Evolutionary conservation across 352 stramenopile species (phyloP).

Genomic region (Globisporangium sylvaticum): DNA sequence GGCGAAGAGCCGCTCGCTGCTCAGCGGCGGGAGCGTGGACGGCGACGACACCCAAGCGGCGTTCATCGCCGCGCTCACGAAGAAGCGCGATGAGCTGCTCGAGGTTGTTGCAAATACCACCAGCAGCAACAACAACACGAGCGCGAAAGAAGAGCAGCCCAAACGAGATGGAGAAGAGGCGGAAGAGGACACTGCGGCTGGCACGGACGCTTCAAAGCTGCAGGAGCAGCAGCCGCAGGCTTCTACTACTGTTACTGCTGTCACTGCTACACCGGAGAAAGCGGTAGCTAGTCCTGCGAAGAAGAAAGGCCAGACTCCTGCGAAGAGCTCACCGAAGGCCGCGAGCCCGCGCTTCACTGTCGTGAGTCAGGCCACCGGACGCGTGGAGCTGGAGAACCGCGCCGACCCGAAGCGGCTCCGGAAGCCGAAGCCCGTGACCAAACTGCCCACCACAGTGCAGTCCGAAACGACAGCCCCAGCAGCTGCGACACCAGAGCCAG

Average conservation of each 20-base stretch:
- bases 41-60: neutral
- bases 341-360: conserved; percentile 11
- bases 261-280: neutral
- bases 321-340: neutral
- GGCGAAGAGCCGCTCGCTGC: conserved; percentile 6
- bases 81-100: conserved; percentile 11
- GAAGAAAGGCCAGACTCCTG: too few species aligned
- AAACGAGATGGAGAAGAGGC: neutral
- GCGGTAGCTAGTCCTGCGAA: neutral
- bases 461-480: neutral
- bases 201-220: neutral
- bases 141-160: neutral
- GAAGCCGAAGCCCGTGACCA: neutral
- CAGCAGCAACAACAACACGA: neutral
- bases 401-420: conserved; percentile 1
- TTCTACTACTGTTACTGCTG: neutral
- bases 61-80: conserved; percentile 12
- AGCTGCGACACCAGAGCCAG: neutral
- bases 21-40: neutral
- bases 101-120: neutral
- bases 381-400: conserved; percentile 16
- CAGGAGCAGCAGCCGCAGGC: neutral
- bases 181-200: neutral
- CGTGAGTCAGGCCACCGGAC: conserved; percentile 14
- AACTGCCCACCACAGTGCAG: neutral